Evolutionary conservation across 495 filamentous ascomycete species (phyloP).

Genomic region (Lophiostoma macrostomum): DNA sequence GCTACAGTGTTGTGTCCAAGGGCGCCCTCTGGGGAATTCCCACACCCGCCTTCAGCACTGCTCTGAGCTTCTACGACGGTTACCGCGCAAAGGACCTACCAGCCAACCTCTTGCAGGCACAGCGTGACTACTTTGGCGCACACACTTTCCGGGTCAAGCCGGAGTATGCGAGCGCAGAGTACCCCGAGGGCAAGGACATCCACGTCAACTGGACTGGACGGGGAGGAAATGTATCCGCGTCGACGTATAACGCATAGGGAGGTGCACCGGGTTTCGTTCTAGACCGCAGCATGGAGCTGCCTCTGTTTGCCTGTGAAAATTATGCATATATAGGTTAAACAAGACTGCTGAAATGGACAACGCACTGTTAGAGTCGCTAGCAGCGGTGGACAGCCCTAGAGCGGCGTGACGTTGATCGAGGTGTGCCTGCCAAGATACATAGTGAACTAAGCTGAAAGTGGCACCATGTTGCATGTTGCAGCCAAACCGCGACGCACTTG

Average conservation of each 20-base stretch:
- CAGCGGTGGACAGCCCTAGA: too few relatives aligned
- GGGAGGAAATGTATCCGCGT: constrained; percentile 93
- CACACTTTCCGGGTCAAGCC: constrained; percentile 80
- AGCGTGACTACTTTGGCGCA: constrained; percentile 98
- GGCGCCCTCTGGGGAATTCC: constrained; percentile 90
- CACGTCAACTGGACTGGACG: constrained; percentile 99
- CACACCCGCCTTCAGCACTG: constrained; percentile 91
- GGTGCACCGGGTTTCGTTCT: not conserved
- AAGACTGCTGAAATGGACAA: constrained; percentile 2
- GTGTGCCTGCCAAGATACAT: too few relatives aligned
- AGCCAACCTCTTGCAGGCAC: constrained; percentile 95
- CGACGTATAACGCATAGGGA: constrained; percentile 90
- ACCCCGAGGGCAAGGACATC: constrained; percentile 82
- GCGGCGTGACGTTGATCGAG: too few relatives aligned
- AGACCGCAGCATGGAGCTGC: constrained; percentile 2
- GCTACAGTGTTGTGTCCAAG: constrained; percentile 68
- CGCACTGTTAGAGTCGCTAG: too few relatives aligned
- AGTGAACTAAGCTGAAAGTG: too few relatives aligned
- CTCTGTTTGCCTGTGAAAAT: constrained; percentile 12
- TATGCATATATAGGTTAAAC: constrained; percentile 26
- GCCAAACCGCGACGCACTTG: too few relatives aligned
- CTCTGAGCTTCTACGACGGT: constrained; percentile 95
- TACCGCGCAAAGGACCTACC: constrained; percentile 94
- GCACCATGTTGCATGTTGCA: too few relatives aligned
- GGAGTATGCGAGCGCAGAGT: constrained; percentile 75